Percentiles rank a stretch among this genome's conserved stretches.
phyloP scores from a whole-genome alignment of 2,329 filamentous ascomycete genomes.

The Neonectria faginata region DNA sequence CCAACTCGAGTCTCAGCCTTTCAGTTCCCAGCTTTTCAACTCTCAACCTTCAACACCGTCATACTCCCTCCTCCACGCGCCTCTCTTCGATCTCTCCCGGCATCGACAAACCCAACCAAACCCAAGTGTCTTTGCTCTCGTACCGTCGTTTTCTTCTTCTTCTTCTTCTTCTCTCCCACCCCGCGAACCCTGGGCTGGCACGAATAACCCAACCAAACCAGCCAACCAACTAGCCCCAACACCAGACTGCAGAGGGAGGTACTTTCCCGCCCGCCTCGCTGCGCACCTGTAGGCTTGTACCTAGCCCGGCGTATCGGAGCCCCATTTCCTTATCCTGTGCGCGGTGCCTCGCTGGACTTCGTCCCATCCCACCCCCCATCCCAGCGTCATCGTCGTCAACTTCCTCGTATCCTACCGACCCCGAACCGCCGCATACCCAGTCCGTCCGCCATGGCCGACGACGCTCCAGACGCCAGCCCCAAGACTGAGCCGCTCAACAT shows the following conservation, averaged over 20 bases:
- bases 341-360: constrained; percentile 16
- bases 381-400: constrained; percentile 21
- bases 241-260: background rate
- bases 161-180: background rate
- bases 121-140: background rate
- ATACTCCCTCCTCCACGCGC: background rate
- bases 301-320: background rate
- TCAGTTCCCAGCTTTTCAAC: background rate
- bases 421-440: constrained; percentile 27
- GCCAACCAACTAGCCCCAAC: background rate
- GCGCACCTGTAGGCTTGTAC: background rate
- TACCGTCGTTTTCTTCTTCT: background rate
- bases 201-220: background rate
- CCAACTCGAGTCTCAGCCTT: background rate
- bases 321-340: constrained; percentile 8
- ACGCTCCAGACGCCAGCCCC: constrained; percentile 56
- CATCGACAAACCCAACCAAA: background rate
- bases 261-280: background rate
- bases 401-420: constrained; percentile 22
- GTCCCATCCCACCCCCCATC: constrained; percentile 6
- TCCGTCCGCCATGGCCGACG: constrained; percentile 57
- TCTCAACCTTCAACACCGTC: background rate
- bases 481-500: constrained; percentile 49
- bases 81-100: background rate
- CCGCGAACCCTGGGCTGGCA: background rate